phyloP scores from a whole-genome alignment of 2,329 filamentous ascomycete species.

The Thielaviopsis musarum region DNA sequence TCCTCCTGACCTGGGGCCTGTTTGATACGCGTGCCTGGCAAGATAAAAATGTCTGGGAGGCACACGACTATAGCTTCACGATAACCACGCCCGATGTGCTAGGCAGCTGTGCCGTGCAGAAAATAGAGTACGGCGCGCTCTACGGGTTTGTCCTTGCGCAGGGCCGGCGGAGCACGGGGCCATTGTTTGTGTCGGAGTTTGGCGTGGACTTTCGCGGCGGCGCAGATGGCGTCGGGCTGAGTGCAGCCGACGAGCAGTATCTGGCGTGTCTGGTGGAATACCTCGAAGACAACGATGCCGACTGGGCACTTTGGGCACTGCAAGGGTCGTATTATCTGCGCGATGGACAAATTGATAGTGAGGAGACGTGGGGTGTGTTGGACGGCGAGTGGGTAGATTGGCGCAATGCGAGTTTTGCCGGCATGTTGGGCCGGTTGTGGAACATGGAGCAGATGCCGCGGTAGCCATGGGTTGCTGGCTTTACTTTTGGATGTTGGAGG shows the following conservation, averaged over 20 bases:
- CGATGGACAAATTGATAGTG: conserved; percentile 29
- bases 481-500: too few species aligned
- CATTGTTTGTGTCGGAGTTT: conserved; percentile 42
- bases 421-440: conserved; percentile 23
- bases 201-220: conserved; percentile 34
- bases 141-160: conserved; percentile 36
- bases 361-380: conserved; percentile 36
- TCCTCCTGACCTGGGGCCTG: conserved; percentile 21
- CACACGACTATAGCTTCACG: conserved; percentile 40
- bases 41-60: conserved; percentile 42
- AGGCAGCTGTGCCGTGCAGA: conserved; percentile 26
- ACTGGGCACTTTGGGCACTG: conserved; percentile 43
- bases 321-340: conserved; percentile 42
- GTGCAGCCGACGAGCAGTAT: conserved; percentile 29
- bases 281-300: conserved; percentile 37
- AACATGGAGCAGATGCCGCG: conserved; percentile 22
- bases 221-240: conserved; percentile 24
- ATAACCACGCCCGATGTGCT: conserved; percentile 27
- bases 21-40: conserved; percentile 29
- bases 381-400: conserved; percentile 25
- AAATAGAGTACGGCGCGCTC: conserved; percentile 28
- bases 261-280: conserved; percentile 35
- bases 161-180: conserved; percentile 29
- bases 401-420: conserved; percentile 22
- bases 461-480: not conserved